phyloP scores from a whole-genome alignment of 2,329 filamentous ascomycete genomes.

The Aspergillus oerlinghausenensis region DNA sequence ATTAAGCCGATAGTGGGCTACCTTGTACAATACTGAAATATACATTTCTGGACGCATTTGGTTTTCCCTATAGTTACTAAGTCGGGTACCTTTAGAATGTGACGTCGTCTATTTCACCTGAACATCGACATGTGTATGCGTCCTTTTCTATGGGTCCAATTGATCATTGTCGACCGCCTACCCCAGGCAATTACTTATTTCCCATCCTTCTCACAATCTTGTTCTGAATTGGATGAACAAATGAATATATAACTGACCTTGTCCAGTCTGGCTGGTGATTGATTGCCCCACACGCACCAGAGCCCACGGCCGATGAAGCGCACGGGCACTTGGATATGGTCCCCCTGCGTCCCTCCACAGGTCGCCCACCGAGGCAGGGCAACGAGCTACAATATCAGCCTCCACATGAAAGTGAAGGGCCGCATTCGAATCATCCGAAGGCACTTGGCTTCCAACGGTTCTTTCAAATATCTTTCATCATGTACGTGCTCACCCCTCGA shows the following conservation, averaged over 20 bases:
- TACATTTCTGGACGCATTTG: neutral
- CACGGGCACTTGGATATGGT: neutral
- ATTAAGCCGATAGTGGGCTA: conserved; percentile 3
- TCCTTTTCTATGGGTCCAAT: neutral
- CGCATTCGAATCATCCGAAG: neutral
- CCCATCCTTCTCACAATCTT: neutral
- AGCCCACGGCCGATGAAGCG: neutral
- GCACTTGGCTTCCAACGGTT: neutral
- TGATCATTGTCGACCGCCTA: neutral
- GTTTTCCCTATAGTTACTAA: neutral
- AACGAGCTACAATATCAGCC: neutral
- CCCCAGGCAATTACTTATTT: neutral
- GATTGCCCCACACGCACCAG: neutral
- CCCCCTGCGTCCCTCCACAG: too few relatives aligned
- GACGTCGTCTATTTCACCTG: neutral
- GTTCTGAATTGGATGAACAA: neutral
- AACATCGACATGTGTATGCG: neutral
- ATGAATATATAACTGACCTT: neutral
- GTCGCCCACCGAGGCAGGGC: neutral
- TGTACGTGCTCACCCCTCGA: neutral
- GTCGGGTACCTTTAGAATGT: neutral
- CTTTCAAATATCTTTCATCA: neutral
- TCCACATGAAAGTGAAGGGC: neutral
- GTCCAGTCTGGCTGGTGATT: neutral
- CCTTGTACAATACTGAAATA: conserved; percentile 14